Percentiles rank a stretch among this genome's conserved stretches.
phyloP scores from a whole-genome alignment of 805 yeast genomes.

The Teunomyces atbi region DNA sequence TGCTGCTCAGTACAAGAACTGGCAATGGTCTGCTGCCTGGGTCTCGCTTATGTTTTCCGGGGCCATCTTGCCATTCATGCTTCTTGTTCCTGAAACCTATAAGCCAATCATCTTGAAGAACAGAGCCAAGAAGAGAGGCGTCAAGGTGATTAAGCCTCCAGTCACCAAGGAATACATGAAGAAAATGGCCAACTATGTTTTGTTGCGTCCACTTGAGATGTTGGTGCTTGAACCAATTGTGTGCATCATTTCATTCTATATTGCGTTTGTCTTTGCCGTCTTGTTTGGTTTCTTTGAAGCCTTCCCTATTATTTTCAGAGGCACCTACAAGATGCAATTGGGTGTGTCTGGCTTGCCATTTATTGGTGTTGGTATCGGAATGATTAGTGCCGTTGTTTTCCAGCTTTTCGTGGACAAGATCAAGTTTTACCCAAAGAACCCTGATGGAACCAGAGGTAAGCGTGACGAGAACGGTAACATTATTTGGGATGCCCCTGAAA shows the following conservation, averaged over 20 bases:
- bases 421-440: conserved; percentile 53
- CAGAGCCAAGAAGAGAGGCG: conserved; percentile 61
- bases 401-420: conserved; percentile 51
- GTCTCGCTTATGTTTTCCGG: conserved; percentile 69
- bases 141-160: conserved; percentile 39
- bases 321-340: conserved; percentile 54
- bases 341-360: conserved; percentile 72
- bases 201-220: conserved; percentile 67
- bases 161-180: conserved; percentile 38
- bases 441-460: conserved; percentile 58
- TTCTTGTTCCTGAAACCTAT: conserved; percentile 70
- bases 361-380: conserved; percentile 69
- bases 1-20: conserved; percentile 60
- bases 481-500: conserved; percentile 58
- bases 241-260: conserved; percentile 61
- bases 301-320: conserved; percentile 69
- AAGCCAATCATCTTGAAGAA: conserved; percentile 59
- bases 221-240: conserved; percentile 74
- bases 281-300: conserved; percentile 80
- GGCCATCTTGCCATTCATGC: conserved; percentile 48
- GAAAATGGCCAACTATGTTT: conserved; percentile 46
- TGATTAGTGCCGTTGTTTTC: conserved; percentile 51
- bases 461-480: conserved; percentile 57
- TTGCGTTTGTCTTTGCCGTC: conserved; percentile 75
- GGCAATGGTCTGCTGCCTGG: conserved; percentile 72